Evolutionary conservation across 2,329 filamentous ascomycete species (phyloP).

Genomic region (Diaporthe citrichinensis): DNA sequence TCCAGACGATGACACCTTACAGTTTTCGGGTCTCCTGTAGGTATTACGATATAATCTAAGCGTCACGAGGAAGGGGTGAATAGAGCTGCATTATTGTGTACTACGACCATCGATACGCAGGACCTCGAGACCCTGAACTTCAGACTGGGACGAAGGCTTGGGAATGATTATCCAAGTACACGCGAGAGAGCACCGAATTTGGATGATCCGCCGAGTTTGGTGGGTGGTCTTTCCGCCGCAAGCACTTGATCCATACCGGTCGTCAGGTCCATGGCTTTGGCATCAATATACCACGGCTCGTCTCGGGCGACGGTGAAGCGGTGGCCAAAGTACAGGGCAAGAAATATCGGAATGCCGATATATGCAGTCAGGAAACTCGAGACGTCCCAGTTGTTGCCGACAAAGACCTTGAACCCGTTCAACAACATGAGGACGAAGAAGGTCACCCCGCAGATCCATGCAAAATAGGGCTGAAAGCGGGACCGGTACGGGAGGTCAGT

Average conservation of each 20-base stretch:
- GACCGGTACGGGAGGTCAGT: slow-evolving; percentile 64
- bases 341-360: slow-evolving; percentile 75
- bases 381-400: slow-evolving; percentile 68
- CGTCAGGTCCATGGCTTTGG: not conserved
- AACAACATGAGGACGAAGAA: slow-evolving; percentile 62
- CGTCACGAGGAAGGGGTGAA: too few relatives aligned
- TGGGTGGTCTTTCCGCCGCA: not conserved
- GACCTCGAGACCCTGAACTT: not conserved
- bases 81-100: not conserved
- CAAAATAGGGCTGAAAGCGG: slow-evolving; percentile 68
- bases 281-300: slow-evolving; percentile 25
- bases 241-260: not conserved
- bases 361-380: slow-evolving; percentile 74
- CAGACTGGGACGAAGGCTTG: not conserved
- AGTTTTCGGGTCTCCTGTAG: not conserved
- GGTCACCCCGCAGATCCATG: slow-evolving; percentile 58
- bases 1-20: not conserved
- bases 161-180: not conserved
- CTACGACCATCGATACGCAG: not conserved
- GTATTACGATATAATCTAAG: not conserved
- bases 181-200: not conserved
- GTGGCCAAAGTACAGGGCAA: slow-evolving; percentile 67
- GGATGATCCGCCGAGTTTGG: not conserved
- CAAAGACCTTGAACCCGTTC: slow-evolving; percentile 77
- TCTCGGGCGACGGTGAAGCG: slow-evolving; percentile 43